Evolutionary conservation across 108 stramenopile genomes (phyloP), one percentile per base, ranked within the genome.

Genomic region (Cyclostephanos invisitatus): DNA sequence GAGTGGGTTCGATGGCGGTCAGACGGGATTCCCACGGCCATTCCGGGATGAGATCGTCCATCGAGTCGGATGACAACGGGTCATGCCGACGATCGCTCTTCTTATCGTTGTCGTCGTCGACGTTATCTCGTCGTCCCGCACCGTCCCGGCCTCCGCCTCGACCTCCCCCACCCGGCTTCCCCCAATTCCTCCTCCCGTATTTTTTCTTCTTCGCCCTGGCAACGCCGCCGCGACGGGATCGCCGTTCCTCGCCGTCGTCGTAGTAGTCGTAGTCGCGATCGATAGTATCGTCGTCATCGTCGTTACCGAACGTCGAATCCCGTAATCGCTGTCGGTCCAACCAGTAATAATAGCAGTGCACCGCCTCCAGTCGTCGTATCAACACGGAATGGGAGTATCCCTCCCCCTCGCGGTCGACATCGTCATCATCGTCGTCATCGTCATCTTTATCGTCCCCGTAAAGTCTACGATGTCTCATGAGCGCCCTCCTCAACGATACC

Each of bases 1-100:
- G 37, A 10, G 40, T 14, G 8, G 7, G 46, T 46, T 25, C 46
- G 7, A 62, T 36, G 20, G 12, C 38, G 12, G 27, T 12, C 56
- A 64, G 58, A 36, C 59, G 68, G n/a, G 66, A 68, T 57, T 69
- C 51, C 75, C 75, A 77, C 21, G 75, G 75, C 75, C 75, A 77
- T 54, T 12, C 37, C 18, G 51, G 62, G 15, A 44, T 44, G 12
- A 8, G 12, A 15, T 68, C 40, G 18, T 14, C 17, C 22, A 2
- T 5, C 3, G 53, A 62, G 17, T 62, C 32, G 48, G 29, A n/a
- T n/a, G n/a, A 5, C n/a, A 8, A 64, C 10, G 22, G 0, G 64
- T 25, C 49, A 24, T 17, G 9, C 44, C 27, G 12, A 32, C 10
- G 18, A 4, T 35, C 44, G 4, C 17, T 15, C 14, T 56, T 21